Evolutionary conservation across 2,329 filamentous ascomycete genomes (phyloP), one percentile per base, ranked within the genome.

Genomic region (Cercospora canescens): DNA sequence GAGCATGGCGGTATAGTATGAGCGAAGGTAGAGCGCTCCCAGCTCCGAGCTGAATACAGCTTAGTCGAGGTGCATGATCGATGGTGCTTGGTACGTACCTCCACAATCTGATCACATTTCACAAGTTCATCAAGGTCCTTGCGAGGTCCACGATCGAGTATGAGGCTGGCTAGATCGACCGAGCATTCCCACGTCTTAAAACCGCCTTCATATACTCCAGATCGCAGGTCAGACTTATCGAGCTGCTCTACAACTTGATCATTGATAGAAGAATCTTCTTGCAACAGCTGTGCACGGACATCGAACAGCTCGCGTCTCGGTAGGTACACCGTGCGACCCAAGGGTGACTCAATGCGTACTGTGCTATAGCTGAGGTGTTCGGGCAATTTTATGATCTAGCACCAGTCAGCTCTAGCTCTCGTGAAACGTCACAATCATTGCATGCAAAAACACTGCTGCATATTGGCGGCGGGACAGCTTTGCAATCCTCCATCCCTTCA

Each of bases 171-270:
- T 18, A 95, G 82, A 76, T 95, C 92, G 60, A 93, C 83, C 66
- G 90, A 92, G 79, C 91, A 94, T 80, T 95, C 92, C 92, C 92
- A 95, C 73, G 90, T 94, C 81, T 95, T 95, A 81, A 94, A 93
- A 26, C 92, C 92, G 64, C 92, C 92, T 79, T 95, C 92, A 79
- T 95, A 95, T 66, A 94, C 87, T 60, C 91, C 91, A 63, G 91
- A 91, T 77, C 88, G 90, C 70, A 95, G 89, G 78, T 95, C 92
- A 69, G 91, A 88, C 65, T 84, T 83, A 37, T 88, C 88, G 26
- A 93, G 80, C 68, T 85, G 84, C 41, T 87, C 89, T 37, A 92
- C 81, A 1, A 84, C 82, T 26, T 72, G 66, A 28, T 82, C 80
- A 62, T 69, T 82, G 24, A 78, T 78, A 11, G 78, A 74, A 65